Conservation (phyloP, 1,284 basidiomycete species). For the Microbotryum saponariae region DNA sequence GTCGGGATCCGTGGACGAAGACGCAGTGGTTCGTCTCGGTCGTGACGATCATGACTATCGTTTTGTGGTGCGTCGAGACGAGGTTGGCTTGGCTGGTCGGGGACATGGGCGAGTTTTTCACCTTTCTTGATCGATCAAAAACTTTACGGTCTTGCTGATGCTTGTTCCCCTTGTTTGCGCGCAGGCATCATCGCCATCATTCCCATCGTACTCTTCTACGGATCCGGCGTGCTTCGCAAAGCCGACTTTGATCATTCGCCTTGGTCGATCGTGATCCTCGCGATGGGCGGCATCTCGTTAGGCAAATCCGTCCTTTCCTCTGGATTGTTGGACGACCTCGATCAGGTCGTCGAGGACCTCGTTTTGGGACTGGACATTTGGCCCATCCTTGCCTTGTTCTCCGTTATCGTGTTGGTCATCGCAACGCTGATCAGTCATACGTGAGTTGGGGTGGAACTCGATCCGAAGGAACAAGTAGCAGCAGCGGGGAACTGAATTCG, state of each 20-base stretch:
- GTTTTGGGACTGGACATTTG: conserved; percentile 69
- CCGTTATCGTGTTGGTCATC: conserved; percentile 74
- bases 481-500: neutral
- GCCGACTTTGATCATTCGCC: conserved; percentile 66
- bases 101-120: conserved; percentile 66
- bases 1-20: conserved; percentile 65
- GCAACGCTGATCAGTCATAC: conserved; percentile 93
- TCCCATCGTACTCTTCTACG: conserved; percentile 89
- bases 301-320: conserved; percentile 89
- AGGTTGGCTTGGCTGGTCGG: conserved; percentile 70
- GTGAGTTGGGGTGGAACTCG: conserved; percentile 1
- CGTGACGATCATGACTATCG: conserved; percentile 80
- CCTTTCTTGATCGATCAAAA: too few species aligned
- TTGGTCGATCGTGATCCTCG: conserved; percentile 74
- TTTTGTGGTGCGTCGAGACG: conserved; percentile 84
- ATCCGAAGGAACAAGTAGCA: too few species aligned
- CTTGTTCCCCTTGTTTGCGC: too few species aligned
- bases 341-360: conserved; percentile 57
- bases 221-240: conserved; percentile 88
- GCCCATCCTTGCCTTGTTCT: conserved; percentile 74
- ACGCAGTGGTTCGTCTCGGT: conserved; percentile 88
- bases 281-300: conserved; percentile 97
- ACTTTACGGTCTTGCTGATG: too few species aligned
- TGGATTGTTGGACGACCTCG: conserved; percentile 67
- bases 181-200: conserved; percentile 57